Evolutionary conservation across 768 basidiomycete genomes (phyloP), one percentile per base, ranked within the genome.

Genomic region (Podaxis sp.): DNA sequence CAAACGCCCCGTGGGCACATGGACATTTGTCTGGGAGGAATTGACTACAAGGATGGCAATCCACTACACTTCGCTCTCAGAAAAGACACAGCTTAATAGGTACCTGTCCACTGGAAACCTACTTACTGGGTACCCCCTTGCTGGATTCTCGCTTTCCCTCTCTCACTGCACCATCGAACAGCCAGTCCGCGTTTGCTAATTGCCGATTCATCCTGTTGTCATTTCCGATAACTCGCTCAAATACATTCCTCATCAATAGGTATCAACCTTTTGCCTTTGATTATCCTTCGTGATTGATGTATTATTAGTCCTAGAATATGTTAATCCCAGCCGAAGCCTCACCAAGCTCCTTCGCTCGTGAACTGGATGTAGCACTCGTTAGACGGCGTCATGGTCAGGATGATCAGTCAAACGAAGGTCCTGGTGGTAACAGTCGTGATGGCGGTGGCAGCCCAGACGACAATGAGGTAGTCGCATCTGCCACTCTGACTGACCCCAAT

Each of bases 61-160:
- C 17, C 17, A 49, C 17, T n/a, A 12, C 19, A 40, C 5, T n/a
- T 24, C 39, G 12, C 36, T 40, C 54, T 42, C 54, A 56, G 54
- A 36, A 36, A 17, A 56, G 17, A 54, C 42, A 24, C 9, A 38
- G 3, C 22, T 24, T 56, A 24, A 12, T 38, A n/a, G 54, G n/a
- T 54, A 38, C 52, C 52, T 36, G 54, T 17, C n/a, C 15, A 56
- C 54, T 56, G 54, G 54, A 56, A 40, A 56, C 54, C 17, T 39
- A 39, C 30, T 56, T 39, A 42, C 39, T 40, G 54, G 38, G 24
- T 42, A 56, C 39, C 54, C 22, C 36, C 39, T 36, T 56, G 33
- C 24, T 22, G 38, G 38, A 24, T 30, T 56, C 17, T 17, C 17
- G 8, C 9, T 28, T 22, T 17, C 15, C 57, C 11, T 7, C 57